These are phyloP conservation scores for Fusarium coffeatum DNA, from an alignment of 2,329 filamentous ascomycete genomes.

Conservation along the genomic window DNA sequence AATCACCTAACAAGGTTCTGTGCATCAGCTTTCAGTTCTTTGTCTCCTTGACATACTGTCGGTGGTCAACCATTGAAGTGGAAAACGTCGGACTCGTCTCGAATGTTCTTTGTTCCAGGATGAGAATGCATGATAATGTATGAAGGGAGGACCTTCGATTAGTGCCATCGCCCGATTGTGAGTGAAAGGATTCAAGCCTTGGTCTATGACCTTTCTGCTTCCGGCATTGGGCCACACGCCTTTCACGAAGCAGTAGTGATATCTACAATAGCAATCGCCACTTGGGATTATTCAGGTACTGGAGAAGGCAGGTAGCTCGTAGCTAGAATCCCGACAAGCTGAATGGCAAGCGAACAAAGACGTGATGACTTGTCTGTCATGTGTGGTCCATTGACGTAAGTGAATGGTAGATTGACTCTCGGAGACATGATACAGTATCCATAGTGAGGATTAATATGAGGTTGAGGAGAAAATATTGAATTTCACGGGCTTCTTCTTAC, in stretches of 20 bases:
- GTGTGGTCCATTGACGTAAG: not conserved
- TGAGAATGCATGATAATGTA: not conserved
- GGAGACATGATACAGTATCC: not conserved
- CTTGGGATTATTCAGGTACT: not conserved
- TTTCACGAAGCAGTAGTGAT: not conserved
- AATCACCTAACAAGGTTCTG: not conserved
- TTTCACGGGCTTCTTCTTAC: not conserved
- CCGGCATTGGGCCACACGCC: not conserved
- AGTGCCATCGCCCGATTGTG: not conserved
- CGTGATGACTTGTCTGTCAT: not conserved
- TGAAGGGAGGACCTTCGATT: not conserved
- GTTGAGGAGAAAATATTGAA: not conserved
- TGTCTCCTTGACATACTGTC: not conserved
- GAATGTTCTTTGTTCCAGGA: not conserved
- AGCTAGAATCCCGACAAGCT: not conserved
- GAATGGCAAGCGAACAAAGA: not conserved
- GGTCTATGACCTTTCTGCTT: not conserved
- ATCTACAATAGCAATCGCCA: not conserved
- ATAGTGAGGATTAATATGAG: not conserved
- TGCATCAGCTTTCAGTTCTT: not conserved
- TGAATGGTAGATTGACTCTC: not conserved
- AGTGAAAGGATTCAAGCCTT: not conserved
- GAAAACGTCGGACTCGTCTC: not conserved
- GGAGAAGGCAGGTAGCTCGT: not conserved
- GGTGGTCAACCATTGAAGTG: not conserved